A percentile compares a stretch with the other conserved stretches of the same genome.
Evolutionary conservation across 1,284 basidiomycete genomes (phyloP).

Genomic region (Ceratobasidium sp.): DNA sequence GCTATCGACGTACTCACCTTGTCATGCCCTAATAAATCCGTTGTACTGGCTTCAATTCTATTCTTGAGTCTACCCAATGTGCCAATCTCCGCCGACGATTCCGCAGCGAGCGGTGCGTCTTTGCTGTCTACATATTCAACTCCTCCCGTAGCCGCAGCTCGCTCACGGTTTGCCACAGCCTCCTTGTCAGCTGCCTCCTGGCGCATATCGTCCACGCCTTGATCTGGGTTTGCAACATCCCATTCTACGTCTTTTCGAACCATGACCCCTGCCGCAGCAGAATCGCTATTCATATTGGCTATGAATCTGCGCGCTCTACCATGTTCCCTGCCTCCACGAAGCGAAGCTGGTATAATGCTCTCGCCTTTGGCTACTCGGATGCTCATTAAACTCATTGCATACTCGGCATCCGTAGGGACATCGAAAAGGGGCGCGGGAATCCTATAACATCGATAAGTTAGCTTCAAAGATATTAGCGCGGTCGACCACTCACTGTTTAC

Average conservation of each 20-base stretch:
- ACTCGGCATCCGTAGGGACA: conserved; percentile 67
- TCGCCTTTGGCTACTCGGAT: conserved; percentile 63
- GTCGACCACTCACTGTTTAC: conserved; percentile 53
- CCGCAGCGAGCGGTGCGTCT: not conserved
- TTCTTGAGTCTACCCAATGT: conserved; percentile 27
- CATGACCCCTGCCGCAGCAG: not conserved
- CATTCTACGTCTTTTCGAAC: conserved; percentile 3
- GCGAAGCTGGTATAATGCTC: conserved; percentile 50
- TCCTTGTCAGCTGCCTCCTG: conserved; percentile 29
- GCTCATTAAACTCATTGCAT: conserved; percentile 70
- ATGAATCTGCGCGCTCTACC: conserved; percentile 19
- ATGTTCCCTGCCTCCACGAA: conserved; percentile 1
- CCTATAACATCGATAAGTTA: conserved; percentile 46
- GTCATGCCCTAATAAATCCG: conserved; percentile 1
- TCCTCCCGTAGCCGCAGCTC: conserved; percentile 4
- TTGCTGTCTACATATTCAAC: not conserved
- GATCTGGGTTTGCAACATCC: not conserved
- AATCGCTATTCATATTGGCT: conserved; percentile 15
- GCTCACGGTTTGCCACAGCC: conserved; percentile 6
- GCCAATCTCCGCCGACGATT: not conserved
- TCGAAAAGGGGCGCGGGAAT: conserved; percentile 58
- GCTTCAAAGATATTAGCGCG: not conserved
- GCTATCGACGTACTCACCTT: conserved; percentile 7
- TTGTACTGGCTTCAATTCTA: conserved; percentile 7
- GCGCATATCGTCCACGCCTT: conserved; percentile 12